Base-by-base conservation (phyloP, 192 early-diverging fungal genomes). In the Coemansia biformis region DNA sequence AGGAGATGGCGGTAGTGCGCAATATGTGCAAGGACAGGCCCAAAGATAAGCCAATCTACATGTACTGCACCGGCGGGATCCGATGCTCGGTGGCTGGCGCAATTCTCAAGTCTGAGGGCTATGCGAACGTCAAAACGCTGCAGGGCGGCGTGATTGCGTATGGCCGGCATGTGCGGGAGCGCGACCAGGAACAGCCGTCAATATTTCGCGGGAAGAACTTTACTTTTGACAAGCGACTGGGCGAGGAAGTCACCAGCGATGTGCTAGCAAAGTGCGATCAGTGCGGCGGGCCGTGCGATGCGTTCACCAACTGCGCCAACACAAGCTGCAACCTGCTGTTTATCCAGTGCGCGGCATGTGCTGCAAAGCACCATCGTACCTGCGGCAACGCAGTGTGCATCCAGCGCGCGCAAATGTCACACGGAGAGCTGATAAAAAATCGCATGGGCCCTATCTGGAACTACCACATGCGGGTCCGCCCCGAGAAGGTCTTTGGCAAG, bases 31-130 rank as follows among this genome's bases (percentile, higher is more conserved):
- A 60, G 31, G 57, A 72, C 9, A 31, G 75, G 14, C 63, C 75
- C 22, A 65, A 75, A 29, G 71, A 81, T 30, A 66, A 81, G 39
- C 82, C 84, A 13, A 78, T 89, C 6, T 84, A 78, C 57, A 89
- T 89, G 87, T 89, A 89, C 46, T 89, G 87, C 59, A 87, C 87
- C 5, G 86, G 86, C 24, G 87, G 87, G n/a, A 89, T 89, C 41
- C 76, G 87, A 14, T 89, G 87, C 45, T 82, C 84, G 5, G 81
- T 85, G 18, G 86, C 87, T n/a, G 87, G 87, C 5, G 86, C 87
- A 10, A 70, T 87, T 6, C 69, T 89, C 7, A 82, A 79, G 23
- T 77, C 79, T 5, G 73, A 72, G 11, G 86, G 83, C 11, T 81
- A 83, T 46, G 52, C 79, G 16, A 78, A 79, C 9, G 84, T 89